Base-by-base conservation (phyloP, 768 basidiomycete species). In the Exidia glandulosa region DNA sequence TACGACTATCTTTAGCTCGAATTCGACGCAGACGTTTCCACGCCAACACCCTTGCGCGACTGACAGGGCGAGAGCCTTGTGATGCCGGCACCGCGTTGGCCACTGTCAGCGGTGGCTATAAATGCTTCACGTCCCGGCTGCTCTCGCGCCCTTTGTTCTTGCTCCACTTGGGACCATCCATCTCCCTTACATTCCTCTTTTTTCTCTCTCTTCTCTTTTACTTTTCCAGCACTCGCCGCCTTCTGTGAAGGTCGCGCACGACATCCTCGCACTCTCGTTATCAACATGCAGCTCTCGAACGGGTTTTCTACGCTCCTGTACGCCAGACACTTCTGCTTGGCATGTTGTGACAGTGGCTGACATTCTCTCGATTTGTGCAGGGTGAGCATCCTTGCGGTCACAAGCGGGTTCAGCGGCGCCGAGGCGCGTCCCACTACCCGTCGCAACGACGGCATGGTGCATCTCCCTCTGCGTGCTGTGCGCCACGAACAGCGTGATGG, bases 291-390 rank as follows among this genome's bases (percentile, higher is more conserved):
- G 19, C 41, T 45, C 19, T 19, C 41, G 23, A 45, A 6, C 41
- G 41, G 41, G 23, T 45, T 45, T 23, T 45, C 60, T 58, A 33
- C 27, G 32, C 57, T 58, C 33, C 59, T 45, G 34, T 61, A 13
- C 34, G 16, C 36, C 68, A 67, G 69, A 66, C 58, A 62, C 62
- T 56, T 55, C 61, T 65, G 52, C 59, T 63, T 32, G 56, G 6
- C 52, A 56, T 63, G 71, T 66, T 64, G 88, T 88, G 86, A 80
- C 80, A 64, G 73, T 86, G 67, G 73, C 73, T 50, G 65, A 79
- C 65, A 71, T 75, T 45, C 76, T 86, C 64, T 72, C 77, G 60
- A 61, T 79, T 62, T 75, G 88, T 64, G 19, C 41, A 74, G 83
- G 61, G 76, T 78, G 63, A 79, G 76, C 70, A 63, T 87, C 61